phyloP scores from a whole-genome alignment of 768 basidiomycete species.

The Suillus lakei region DNA sequence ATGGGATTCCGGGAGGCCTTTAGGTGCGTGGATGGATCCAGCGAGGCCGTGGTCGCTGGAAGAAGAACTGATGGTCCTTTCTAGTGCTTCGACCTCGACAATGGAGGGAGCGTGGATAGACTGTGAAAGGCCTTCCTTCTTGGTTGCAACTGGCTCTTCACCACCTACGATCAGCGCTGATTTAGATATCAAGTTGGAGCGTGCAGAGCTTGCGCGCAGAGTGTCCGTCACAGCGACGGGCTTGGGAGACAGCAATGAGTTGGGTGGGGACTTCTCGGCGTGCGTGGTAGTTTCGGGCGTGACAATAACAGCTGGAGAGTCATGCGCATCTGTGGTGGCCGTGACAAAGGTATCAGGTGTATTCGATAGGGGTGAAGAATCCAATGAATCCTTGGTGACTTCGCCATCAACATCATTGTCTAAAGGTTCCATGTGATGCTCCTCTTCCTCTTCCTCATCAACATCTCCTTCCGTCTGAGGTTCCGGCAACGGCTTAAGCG shows the following conservation, averaged over 20 bases:
- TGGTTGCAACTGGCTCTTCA: slow-evolving; percentile 21
- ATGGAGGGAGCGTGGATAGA: slow-evolving; percentile 31
- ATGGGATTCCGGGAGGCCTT: slow-evolving; percentile 41
- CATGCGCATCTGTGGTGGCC: slow-evolving; percentile 17
- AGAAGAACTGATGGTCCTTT: slow-evolving; percentile 21
- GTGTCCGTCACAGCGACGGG: slow-evolving; percentile 37
- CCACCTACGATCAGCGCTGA: slow-evolving; percentile 9
- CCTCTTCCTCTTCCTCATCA: slow-evolving; percentile 21
- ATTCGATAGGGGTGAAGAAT: slow-evolving; percentile 14
- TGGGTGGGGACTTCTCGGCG: slow-evolving; percentile 34
- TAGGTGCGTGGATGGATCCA: slow-evolving; percentile 64
- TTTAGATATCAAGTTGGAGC: slow-evolving; percentile 20
- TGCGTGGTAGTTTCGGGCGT: slow-evolving; percentile 12
- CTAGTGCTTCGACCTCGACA: slow-evolving; percentile 22
- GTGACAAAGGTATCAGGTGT: slow-evolving; percentile 4
- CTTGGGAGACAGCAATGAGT: slow-evolving; percentile 54
- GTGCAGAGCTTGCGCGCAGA: slow-evolving; percentile 17
- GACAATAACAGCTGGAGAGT: slow-evolving; percentile 18
- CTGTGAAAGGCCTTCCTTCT: slow-evolving; percentile 26
- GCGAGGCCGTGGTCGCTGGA: slow-evolving; percentile 42
- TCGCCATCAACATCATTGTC: slow-evolving; percentile 13
- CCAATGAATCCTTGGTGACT: slow-evolving; percentile 7
- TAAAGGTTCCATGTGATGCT: slow-evolving; percentile 26
- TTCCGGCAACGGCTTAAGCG: slow-evolving; percentile 64
- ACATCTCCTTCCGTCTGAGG: slow-evolving; percentile 33